phyloP scores from a whole-genome alignment of 441 rosid genomes.

The Adansonia rubrostipa region DNA sequence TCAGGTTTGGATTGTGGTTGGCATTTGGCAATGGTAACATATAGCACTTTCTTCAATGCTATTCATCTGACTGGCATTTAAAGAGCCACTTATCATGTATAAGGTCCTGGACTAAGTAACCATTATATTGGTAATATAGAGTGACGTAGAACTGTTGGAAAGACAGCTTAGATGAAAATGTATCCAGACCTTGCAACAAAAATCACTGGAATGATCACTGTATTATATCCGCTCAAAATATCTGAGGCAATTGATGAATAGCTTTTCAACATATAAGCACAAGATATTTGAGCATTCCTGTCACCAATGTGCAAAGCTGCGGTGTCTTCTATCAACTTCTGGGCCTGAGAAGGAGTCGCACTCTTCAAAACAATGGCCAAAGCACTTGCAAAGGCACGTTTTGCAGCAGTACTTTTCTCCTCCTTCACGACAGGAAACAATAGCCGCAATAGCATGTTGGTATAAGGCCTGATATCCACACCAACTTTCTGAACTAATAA shows the following conservation, averaged over 20 bases:
- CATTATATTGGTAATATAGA: slow-evolving; percentile 1
- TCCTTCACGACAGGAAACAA: slow-evolving; percentile 85
- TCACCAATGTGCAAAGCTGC: slow-evolving; percentile 80
- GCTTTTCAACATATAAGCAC: slow-evolving; percentile 84
- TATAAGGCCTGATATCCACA: slow-evolving; percentile 72
- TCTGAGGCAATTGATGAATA: slow-evolving; percentile 81
- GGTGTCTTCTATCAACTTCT: slow-evolving; percentile 86
- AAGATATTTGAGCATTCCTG: slow-evolving; percentile 78
- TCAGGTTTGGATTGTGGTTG: neutral
- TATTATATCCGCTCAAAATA: slow-evolving; percentile 72
- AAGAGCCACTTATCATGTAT: neutral
- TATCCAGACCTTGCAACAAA: slow-evolving; percentile 76
- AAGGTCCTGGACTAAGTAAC: neutral
- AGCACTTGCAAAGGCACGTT: slow-evolving; percentile 93
- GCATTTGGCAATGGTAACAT: neutral
- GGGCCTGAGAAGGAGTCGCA: slow-evolving; percentile 71
- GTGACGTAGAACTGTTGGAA: neutral
- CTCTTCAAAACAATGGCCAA: slow-evolving; percentile 83
- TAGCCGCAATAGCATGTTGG: slow-evolving; percentile 68
- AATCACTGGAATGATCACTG: slow-evolving; percentile 71
- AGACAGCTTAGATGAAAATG: neutral
- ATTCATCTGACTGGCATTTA: slow-evolving; percentile 1
- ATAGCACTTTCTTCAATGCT: neutral
- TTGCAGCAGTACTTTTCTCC: slow-evolving; percentile 81
- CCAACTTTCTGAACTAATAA: slow-evolving; percentile 87